A percentile compares a stretch with the other conserved stretches of the same genome.
Evolutionary conservation across 75 land plant genomes (phyloP).

Genomic region (Pseudotsuga menziesii): DNA sequence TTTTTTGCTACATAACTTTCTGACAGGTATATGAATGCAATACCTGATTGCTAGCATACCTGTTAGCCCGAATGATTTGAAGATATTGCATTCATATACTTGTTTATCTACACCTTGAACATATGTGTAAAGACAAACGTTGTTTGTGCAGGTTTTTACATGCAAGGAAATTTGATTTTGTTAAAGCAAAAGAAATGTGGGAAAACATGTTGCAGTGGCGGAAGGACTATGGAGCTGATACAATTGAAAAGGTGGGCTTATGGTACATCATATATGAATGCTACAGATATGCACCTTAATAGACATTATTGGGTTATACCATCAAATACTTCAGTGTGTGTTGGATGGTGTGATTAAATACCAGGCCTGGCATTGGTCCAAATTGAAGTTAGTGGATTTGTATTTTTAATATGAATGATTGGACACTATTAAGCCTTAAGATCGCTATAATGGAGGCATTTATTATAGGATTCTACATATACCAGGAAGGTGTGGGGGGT

Average conservation of each 20-base stretch:
- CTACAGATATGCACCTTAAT: not conserved
- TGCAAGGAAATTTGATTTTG: constrained; percentile 38
- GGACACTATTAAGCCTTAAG: not conserved
- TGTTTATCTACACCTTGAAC: not conserved
- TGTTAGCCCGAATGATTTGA: not conserved
- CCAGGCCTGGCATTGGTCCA: not conserved
- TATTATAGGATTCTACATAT: not conserved
- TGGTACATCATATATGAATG: not conserved
- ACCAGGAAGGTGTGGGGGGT: not conserved
- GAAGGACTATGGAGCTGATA: constrained; percentile 36
- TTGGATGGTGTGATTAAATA: not conserved
- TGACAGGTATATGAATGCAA: too few relatives aligned
- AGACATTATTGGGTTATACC: not conserved
- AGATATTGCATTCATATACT: not conserved
- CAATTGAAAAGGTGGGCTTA: constrained; percentile 30
- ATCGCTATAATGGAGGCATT: too few relatives aligned
- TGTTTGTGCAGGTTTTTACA: constrained; percentile 26
- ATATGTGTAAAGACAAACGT: not conserved
- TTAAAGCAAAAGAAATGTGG: constrained; percentile 42
- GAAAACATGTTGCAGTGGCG: constrained; percentile 43
- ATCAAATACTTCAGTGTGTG: not conserved
- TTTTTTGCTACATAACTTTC: not conserved
- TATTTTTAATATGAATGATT: not conserved
- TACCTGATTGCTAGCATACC: too few relatives aligned
- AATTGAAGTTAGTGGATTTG: not conserved